Evolutionary conservation across 2,329 filamentous ascomycete species (phyloP).

Genomic region (Fusarium continuum): DNA sequence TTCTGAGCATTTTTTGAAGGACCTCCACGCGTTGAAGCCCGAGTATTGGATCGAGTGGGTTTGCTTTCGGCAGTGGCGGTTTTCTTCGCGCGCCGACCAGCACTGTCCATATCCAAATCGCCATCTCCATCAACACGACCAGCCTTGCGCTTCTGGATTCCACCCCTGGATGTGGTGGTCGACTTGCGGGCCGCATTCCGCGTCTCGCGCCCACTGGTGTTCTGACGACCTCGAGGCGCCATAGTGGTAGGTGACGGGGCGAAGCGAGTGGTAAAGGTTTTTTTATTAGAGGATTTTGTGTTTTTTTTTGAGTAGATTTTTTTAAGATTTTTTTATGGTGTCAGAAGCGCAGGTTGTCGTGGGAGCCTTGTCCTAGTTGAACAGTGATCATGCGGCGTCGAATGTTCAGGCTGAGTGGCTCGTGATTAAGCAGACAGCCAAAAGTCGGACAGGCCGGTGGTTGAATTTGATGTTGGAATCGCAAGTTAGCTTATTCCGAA

Average conservation of each 20-base stretch:
- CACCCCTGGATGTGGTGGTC: slow-evolving; percentile 53
- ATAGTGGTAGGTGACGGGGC: slow-evolving; percentile 35
- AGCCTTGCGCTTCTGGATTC: slow-evolving; percentile 60
- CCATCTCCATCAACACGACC: slow-evolving; percentile 63
- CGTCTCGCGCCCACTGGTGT: slow-evolving; percentile 45
- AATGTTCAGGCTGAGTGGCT: slow-evolving; percentile 1
- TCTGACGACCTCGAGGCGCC: slow-evolving; percentile 49
- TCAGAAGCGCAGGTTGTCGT: slow-evolving; percentile 10
- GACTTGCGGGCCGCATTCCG: slow-evolving; percentile 44
- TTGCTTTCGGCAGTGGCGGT: slow-evolving; percentile 40
- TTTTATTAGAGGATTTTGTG: slow-evolving; percentile 1
- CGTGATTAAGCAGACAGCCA: not conserved
- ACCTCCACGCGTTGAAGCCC: slow-evolving; percentile 45
- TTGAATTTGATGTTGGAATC: not conserved
- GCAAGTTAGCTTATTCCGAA: not conserved
- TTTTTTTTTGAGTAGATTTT: not conserved
- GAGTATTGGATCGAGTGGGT: slow-evolving; percentile 42
- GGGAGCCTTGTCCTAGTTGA: not conserved
- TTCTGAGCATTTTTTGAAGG: slow-evolving; percentile 54
- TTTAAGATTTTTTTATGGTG: slow-evolving; percentile 6
- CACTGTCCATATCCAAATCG: slow-evolving; percentile 66
- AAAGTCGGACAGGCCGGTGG: not conserved
- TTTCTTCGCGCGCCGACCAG: slow-evolving; percentile 49
- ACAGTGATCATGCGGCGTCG: not conserved
- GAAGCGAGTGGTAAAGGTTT: not conserved